Base-by-base conservation (phyloP, 2,329 filamentous ascomycete species). In the Ustilaginoidea virens region DNA sequence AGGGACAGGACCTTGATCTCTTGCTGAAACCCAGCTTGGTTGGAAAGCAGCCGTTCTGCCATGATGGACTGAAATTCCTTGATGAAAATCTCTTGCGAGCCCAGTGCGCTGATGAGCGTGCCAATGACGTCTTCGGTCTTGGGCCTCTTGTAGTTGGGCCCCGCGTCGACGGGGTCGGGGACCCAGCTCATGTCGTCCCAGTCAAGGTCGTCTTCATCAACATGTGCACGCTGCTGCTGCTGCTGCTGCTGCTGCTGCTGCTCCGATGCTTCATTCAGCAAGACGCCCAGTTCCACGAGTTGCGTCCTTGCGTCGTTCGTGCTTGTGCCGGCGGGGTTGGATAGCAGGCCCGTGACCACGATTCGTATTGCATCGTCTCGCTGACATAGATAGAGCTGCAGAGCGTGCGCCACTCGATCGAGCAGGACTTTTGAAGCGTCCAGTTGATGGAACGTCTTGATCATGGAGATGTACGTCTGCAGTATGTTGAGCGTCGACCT, bases 131-230 rank as follows among this genome's bases (percentile, higher is more conserved):
- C 90, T 38, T 86, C 80, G 24, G 74, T 80, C 49, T 81, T 92
- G 8, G 82, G 81, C 33, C 85, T 78, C 45, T 80, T 83, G 58
- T 93, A 94, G 47, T 94, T 82, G 27, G 83, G 79, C 7, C 83
- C 85, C 2, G 90, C 90, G 47, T 98, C 90, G 22, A 92, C 75
- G 0, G 90, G 90, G 43, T 93, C 81, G 1, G 90, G 90, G 20
- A 83, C 64, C 90, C 90, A 98, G 7, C 74, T 70, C 75, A 93
- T 80, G 49, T 98, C 86, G 45, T 83, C 69, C 78, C 81, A 96
- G 49, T 92, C 81, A 11, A 90, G 63, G 29, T 82, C 80, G 32
- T 78, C 74, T 36, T 74, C 71, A 16, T 74, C 68, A 7, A 60
- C 54, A 13, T 64, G 62, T 21, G 55, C 55, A 7, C 61, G 58